phyloP scores from a whole-genome alignment of 2,329 filamentous ascomycete genomes.

The Whalleya microplaca region DNA sequence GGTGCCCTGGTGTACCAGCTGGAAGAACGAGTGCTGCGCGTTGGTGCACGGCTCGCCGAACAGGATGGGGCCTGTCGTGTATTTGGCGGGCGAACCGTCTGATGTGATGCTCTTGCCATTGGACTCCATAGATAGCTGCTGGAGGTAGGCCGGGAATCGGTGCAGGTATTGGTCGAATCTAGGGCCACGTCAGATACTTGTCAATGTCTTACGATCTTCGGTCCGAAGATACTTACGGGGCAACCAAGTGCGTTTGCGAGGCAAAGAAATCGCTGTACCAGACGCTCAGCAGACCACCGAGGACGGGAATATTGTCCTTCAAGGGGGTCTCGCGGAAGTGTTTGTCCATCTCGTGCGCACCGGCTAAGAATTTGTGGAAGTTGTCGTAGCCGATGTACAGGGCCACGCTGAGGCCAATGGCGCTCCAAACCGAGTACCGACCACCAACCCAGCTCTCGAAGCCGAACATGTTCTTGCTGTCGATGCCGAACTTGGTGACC shows the following conservation, averaged over 20 bases:
- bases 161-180: constrained; percentile 99
- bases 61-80: constrained; percentile 93
- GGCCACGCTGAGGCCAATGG: constrained; percentile 92
- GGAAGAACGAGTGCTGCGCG: constrained; percentile 99
- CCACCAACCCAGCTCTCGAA: constrained; percentile 99
- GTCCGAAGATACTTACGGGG: constrained; percentile 68
- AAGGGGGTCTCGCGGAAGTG: constrained; percentile 93
- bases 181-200: constrained; percentile 6
- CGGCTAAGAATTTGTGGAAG: constrained; percentile 93
- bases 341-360: constrained; percentile 97
- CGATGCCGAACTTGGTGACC: constrained; percentile 98
- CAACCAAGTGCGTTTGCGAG: constrained; percentile 95
- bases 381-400: constrained; percentile 97
- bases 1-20: constrained; percentile 97
- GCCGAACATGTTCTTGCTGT: constrained; percentile 99
- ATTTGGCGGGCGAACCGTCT: constrained; percentile 90
- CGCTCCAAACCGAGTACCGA: constrained; percentile 98
- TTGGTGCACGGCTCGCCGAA: constrained; percentile 99
- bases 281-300: constrained; percentile 91
- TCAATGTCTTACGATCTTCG: background rate
- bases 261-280: constrained; percentile 99
- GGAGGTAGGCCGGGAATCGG: constrained; percentile 97
- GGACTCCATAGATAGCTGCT: constrained; percentile 99
- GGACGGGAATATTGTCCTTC: constrained; percentile 90
- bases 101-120: constrained; percentile 96